These are phyloP conservation scores for Candida namnaoensis DNA, from an alignment of 805 yeast genomes.

Conservation along the genomic window DNA sequence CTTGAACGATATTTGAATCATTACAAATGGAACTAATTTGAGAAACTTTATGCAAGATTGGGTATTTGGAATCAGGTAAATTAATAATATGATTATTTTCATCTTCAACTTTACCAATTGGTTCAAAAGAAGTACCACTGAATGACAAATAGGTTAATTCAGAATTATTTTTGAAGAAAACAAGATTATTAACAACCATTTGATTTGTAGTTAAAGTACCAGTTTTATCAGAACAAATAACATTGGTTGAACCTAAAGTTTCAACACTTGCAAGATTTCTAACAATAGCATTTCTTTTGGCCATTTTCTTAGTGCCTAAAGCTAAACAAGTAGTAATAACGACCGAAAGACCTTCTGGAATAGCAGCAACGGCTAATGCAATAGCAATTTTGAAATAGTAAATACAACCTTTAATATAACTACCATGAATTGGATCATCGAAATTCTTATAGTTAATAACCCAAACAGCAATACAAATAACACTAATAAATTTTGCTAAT, in stretches of 20 bases:
- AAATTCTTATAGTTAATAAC: slow-evolving; percentile 31
- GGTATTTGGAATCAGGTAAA: slow-evolving; percentile 22
- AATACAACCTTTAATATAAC: slow-evolving; percentile 35
- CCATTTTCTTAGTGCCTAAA: slow-evolving; percentile 41
- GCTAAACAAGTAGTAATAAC: slow-evolving; percentile 44
- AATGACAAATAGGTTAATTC: slow-evolving; percentile 24
- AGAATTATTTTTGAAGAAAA: slow-evolving; percentile 19
- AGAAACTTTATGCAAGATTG: slow-evolving; percentile 23
- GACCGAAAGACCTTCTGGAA: slow-evolving; percentile 45
- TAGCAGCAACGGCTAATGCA: slow-evolving; percentile 41
- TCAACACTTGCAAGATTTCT: slow-evolving; percentile 42
- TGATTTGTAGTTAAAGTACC: slow-evolving; percentile 44
- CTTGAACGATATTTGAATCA: slow-evolving; percentile 21
- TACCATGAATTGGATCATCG: slow-evolving; percentile 33
- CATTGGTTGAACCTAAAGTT: slow-evolving; percentile 50
- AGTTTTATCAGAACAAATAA: slow-evolving; percentile 34
- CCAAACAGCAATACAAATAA: slow-evolving; percentile 39
- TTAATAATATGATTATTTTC: slow-evolving; percentile 18
- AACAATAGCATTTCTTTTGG: slow-evolving; percentile 36
- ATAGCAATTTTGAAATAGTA: slow-evolving; percentile 41
- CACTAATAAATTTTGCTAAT: slow-evolving; percentile 32
- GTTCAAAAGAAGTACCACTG: slow-evolving; percentile 27
- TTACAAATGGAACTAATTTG: slow-evolving; percentile 28
- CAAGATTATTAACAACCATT: slow-evolving; percentile 32
- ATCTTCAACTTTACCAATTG: slow-evolving; percentile 17